These are phyloP conservation scores for Leptodermis oblonga DNA, from an alignment of 257 asterid species.

Conservation along the genomic window DNA sequence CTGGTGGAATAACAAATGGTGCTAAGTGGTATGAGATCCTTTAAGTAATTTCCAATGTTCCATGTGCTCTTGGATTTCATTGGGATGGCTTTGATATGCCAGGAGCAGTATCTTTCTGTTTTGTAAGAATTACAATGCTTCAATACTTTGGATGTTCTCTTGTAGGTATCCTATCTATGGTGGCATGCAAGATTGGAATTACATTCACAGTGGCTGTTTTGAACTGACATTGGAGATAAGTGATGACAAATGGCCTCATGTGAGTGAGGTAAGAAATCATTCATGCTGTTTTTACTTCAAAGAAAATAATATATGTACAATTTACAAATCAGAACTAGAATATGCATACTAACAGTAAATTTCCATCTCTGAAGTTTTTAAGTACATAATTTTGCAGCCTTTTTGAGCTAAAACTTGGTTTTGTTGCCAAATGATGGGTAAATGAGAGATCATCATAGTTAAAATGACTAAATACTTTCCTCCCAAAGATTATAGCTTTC, in stretches of 20 bases:
- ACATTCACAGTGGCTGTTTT: conserved; percentile 68
- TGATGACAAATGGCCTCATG: conserved; percentile 91
- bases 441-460: background rate
- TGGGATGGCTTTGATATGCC: conserved; percentile 10
- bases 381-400: background rate
- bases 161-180: conserved; percentile 97
- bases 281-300: conserved; percentile 3
- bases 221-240: conserved; percentile 93
- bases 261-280: conserved; percentile 60
- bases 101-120: conserved; percentile 1
- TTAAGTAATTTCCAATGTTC: conserved; percentile 4
- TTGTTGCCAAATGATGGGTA: conserved; percentile 2
- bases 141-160: conserved; percentile 11
- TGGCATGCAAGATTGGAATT: conserved; percentile 99
- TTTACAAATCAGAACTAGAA: background rate
- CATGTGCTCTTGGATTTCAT: background rate
- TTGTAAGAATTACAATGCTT: background rate
- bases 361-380: background rate
- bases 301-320: background rate
- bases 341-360: background rate
- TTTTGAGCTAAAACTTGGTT: background rate
- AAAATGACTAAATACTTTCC: background rate
- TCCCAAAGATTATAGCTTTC: background rate
- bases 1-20: conserved; percentile 88
- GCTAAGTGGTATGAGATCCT: conserved; percentile 64